Evolutionary conservation across 106 monocot genomes (phyloP), one percentile per base, ranked within the genome.

Genomic region (Platanthera zijinensis): DNA sequence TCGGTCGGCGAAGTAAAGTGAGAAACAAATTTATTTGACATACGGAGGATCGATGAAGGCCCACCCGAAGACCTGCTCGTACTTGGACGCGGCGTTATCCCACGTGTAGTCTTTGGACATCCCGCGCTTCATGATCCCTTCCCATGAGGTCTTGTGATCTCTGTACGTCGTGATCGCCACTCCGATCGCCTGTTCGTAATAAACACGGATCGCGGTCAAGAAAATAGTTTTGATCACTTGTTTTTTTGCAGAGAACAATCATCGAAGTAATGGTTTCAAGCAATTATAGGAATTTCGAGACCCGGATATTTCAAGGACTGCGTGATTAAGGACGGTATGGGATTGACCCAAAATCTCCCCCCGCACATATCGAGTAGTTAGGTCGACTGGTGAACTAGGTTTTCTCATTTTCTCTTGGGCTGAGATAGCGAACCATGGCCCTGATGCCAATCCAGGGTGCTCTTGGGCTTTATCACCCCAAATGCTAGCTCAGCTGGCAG

Each of bases 61-160:
- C 93, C 90, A 93, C n/a, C 85, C 73, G 66, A 93, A 77, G 53
- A 93, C 72, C 79, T 91, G 89, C 79, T 93, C 96, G 46, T 96
- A 96, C 73, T 87, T 81, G 3, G 78, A 75, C 12, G 93, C 96
- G 21, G 96, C 93, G 74, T 39, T 76, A 56, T 96, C 89, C 96
- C 96, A 96, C 11, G 93, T 89, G 64, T 89, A 90, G 77, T 96
- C 90, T 74, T 57, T 84, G 13, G 73, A 71, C 96, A 96, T 96
- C 13, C 89, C 96, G 19, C 92, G 79, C 74, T 89, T 90, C 93
- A 96, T 96, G 48, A 96, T 19, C 10, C 90, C 93, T 57, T 93
- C 87, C 96, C 96, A 96, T 48, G 93, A 93, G 15, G 83, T n/a
- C 54, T 82, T 88, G 84, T 96, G 85, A 13, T 96, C 83, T 64